Evolutionary conservation across 306 rosid genomes (phyloP), one percentile per base, ranked within the genome.

Genomic region (Cicer yamashitae): DNA sequence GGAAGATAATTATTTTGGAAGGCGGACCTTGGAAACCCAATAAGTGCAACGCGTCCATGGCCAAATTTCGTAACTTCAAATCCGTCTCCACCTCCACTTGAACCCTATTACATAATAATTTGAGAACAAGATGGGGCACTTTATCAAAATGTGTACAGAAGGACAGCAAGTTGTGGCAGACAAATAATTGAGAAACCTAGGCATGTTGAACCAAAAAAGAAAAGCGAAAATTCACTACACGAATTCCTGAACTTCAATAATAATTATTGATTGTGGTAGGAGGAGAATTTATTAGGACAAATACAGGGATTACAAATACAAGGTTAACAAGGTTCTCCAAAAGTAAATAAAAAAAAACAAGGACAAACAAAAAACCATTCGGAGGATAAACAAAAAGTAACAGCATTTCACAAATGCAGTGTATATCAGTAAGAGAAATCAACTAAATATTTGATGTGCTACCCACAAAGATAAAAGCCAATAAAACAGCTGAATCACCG

Each of bases 71-170:
- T 96, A 65, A 96, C 99, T 90, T 96, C 99, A 76, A 96, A 96
- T 82, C 99, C 99, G 9, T 96, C 99, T 79, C 99, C 99, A 69
- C 97, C 97, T 46, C 92, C 99, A 65, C 99, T 96, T 41, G 99
- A 89, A 82, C 99, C 99, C 99, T 96, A 72, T 82, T 12, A 52
- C 57, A 79, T 39, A 70, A 79, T 39, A 70, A 56, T 47, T 81
- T 67, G 68, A 59, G 61, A 75, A 79, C 58, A 70, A 62, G 37
- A 46, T 52, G 75, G 8, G 17, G 66, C 37, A 39, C 54, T 48
- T 52, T 44, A 51, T 10, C 50, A 67, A 64, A 46, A 56, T 14
- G 45, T 61, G 37, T 30, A 74, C 50, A 58, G 51, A 43, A 43
- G 38, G 45, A 40, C 13, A 18, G 54, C 22, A 53, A 44, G 54